Conservation (phyloP, 2,329 filamentous ascomycete species). For the Trichoderma breve region DNA sequence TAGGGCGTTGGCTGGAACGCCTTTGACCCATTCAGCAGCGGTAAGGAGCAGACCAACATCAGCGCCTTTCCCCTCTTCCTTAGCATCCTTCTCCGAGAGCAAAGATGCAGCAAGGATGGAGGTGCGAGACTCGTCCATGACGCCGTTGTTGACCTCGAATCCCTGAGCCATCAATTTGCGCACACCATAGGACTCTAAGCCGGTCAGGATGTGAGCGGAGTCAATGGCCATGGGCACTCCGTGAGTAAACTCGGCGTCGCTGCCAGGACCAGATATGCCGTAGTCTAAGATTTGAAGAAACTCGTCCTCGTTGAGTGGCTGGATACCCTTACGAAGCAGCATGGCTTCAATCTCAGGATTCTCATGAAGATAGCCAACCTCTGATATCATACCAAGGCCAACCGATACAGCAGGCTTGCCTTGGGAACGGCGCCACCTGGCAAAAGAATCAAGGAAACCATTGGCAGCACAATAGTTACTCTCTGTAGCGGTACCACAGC, state of each 20-base stretch:
- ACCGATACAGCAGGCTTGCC: slow-evolving; percentile 32
- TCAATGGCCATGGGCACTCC: background rate
- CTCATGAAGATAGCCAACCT: slow-evolving; percentile 38
- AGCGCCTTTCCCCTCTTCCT: background rate
- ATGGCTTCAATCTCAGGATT: slow-evolving; percentile 36
- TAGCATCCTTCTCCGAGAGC: slow-evolving; percentile 2
- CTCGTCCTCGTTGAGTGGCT: slow-evolving; percentile 34
- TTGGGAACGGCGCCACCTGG: slow-evolving; percentile 28
- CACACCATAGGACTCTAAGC: slow-evolving; percentile 27
- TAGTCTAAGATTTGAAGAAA: slow-evolving; percentile 32
- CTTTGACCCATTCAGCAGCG: slow-evolving; percentile 7
- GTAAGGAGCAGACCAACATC: slow-evolving; percentile 8
- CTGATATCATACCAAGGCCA: slow-evolving; percentile 35
- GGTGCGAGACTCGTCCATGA: slow-evolving; percentile 24
- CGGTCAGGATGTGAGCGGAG: slow-evolving; percentile 27
- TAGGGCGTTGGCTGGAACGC: background rate
- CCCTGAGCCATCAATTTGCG: slow-evolving; percentile 24
- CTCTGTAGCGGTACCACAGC: slow-evolving; percentile 36
- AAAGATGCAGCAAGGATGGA: slow-evolving; percentile 22
- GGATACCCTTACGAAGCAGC: slow-evolving; percentile 37
- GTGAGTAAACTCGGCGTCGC: background rate
- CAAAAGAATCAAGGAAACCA: slow-evolving; percentile 40
- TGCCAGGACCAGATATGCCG: slow-evolving; percentile 21
- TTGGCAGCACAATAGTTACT: slow-evolving; percentile 44
- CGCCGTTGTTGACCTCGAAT: slow-evolving; percentile 21